Evolutionary conservation across 2,329 filamentous ascomycete species (phyloP).

Genomic region (Epichloe hybrida): DNA sequence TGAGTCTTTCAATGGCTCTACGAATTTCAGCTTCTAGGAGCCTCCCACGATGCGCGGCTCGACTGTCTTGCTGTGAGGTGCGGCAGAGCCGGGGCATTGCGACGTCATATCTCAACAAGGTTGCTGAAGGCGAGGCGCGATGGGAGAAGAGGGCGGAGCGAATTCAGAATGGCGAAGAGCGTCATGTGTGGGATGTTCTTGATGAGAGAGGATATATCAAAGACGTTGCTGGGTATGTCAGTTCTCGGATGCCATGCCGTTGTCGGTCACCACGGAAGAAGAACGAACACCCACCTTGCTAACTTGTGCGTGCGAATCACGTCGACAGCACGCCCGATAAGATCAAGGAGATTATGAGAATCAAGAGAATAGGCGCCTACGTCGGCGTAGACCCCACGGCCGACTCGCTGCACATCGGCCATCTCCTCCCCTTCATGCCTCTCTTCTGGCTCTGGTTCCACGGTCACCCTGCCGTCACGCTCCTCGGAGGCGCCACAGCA

Average conservation of each 20-base stretch:
- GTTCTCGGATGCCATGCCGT: not conserved
- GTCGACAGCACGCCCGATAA: constrained; percentile 28
- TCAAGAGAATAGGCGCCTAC: constrained; percentile 58
- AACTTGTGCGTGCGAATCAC: not conserved
- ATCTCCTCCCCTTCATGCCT: constrained; percentile 70
- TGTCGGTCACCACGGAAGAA: constrained; percentile 9
- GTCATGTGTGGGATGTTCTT: constrained; percentile 48
- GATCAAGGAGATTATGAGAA: constrained; percentile 50
- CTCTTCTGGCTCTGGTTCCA: constrained; percentile 74
- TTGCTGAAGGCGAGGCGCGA: constrained; percentile 24
- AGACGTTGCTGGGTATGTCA: constrained; percentile 54
- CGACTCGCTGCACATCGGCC: constrained; percentile 65
- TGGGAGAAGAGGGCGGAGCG: constrained; percentile 35
- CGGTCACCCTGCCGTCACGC: constrained; percentile 52
- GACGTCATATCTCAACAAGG: constrained; percentile 30
- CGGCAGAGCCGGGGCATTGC: constrained; percentile 24
- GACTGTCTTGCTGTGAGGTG: constrained; percentile 9
- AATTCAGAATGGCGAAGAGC: constrained; percentile 35
- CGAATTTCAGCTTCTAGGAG: constrained; percentile 5
- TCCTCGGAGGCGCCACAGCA: constrained; percentile 63
- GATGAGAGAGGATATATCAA: constrained; percentile 63
- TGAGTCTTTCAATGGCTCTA: not conserved
- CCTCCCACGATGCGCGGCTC: constrained; percentile 14
- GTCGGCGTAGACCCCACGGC: constrained; percentile 76
- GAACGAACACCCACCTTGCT: not conserved